Conservation (phyloP, 805 yeast species). For the Metschnikowia lachancei region DNA sequence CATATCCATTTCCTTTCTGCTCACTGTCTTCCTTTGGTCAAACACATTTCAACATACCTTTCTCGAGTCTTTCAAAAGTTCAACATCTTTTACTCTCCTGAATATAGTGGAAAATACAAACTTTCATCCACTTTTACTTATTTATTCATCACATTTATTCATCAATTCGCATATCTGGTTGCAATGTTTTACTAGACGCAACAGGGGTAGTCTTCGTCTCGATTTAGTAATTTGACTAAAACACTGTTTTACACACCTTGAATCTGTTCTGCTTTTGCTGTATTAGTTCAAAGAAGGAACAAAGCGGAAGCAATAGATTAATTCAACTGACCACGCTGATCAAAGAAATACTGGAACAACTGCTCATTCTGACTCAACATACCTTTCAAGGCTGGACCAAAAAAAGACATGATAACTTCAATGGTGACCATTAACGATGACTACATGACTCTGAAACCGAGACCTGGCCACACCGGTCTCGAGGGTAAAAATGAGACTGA, state of each 20-base stretch:
- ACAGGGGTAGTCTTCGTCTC: constrained; percentile 1
- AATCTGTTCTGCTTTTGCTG: neutral
- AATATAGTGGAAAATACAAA: neutral
- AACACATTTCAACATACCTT: constrained; percentile 5
- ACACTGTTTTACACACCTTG: neutral
- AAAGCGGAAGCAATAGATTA: constrained; percentile 1
- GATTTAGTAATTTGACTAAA: neutral
- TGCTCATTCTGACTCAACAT: neutral
- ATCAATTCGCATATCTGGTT: neutral
- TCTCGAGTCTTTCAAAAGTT: constrained; percentile 2
- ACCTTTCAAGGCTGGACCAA: constrained; percentile 1
- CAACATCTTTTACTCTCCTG: constrained; percentile 8
- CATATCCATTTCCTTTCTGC: neutral
- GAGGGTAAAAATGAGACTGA: constrained; percentile 2
- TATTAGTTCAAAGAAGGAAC: constrained; percentile 11
- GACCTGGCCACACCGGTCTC: constrained; percentile 9
- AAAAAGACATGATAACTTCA: constrained; percentile 3
- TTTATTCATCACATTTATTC: neutral
- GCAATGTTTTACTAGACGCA: constrained; percentile 10
- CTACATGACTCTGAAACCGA: constrained; percentile 7
- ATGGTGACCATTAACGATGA: constrained; percentile 16
- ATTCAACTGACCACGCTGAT: neutral
- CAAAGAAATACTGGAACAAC: neutral
- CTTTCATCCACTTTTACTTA: neutral
- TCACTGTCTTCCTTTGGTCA: constrained; percentile 4